These are phyloP conservation scores for Aspergillus pseudotamarii DNA, from an alignment of 2,329 filamentous ascomycete genomes.

Conservation along the genomic window DNA sequence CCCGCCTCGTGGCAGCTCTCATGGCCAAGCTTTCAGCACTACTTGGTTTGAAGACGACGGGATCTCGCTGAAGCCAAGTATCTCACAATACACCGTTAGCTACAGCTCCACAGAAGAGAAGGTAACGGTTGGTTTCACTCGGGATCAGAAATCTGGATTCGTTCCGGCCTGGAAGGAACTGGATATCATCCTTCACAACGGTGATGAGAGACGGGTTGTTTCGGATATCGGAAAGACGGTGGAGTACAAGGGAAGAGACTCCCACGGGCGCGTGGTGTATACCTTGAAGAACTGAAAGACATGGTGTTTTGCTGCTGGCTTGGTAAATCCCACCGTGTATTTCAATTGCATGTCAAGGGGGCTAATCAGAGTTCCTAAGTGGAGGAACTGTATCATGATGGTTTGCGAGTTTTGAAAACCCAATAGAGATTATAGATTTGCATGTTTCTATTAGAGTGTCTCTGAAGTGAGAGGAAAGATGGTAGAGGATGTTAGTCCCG, in stretches of 20 bases:
- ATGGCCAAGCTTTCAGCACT: conserved; percentile 42
- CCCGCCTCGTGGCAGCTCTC: conserved; percentile 49
- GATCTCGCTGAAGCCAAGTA: conserved; percentile 47
- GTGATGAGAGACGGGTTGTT: conserved; percentile 49
- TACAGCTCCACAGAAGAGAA: conserved; percentile 51
- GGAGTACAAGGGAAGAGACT: conserved; percentile 31
- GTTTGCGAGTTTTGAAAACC: too few species aligned
- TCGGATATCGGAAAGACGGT: conserved; percentile 35
- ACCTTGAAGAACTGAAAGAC: conserved; percentile 22
- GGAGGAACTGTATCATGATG: too few species aligned
- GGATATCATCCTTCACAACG: conserved; percentile 54
- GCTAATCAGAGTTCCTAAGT: too few species aligned
- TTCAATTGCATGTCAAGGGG: too few species aligned
- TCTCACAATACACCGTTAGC: conserved; percentile 47
- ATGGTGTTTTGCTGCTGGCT: too few species aligned
- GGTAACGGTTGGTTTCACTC: conserved; percentile 47
- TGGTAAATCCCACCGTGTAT: too few species aligned
- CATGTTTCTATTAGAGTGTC: too few species aligned
- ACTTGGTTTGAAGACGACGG: conserved; percentile 63
- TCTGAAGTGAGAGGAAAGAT: too few species aligned
- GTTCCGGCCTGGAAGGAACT: conserved; percentile 54
- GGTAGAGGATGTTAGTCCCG: too few species aligned
- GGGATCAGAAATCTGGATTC: conserved; percentile 46
- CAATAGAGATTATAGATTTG: too few species aligned
- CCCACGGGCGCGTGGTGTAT: conserved; percentile 33